Evolutionary conservation across 2,329 filamentous ascomycete genomes (phyloP).

Genomic region (Colletotrichum phormii): DNA sequence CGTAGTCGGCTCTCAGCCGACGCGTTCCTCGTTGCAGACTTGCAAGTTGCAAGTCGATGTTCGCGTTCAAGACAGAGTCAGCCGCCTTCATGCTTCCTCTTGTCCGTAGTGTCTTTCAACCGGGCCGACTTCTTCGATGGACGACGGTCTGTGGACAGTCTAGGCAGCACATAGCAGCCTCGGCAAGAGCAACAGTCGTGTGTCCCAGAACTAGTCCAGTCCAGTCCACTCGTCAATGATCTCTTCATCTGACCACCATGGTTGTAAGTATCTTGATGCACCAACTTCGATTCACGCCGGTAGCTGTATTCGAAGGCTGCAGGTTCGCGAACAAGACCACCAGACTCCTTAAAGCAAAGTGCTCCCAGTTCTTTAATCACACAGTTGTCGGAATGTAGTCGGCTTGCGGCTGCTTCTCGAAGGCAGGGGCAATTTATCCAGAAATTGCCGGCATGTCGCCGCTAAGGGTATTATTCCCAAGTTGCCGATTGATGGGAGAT

Average conservation of each 20-base stretch:
- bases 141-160: neutral
- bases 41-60: neutral
- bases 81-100: neutral
- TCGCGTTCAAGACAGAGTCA: neutral
- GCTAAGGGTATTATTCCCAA: neutral
- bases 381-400: slow-evolving; percentile 13
- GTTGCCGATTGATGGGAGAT: slow-evolving; percentile 10
- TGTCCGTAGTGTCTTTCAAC: no score
- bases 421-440: slow-evolving; percentile 25
- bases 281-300: neutral
- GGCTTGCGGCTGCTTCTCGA: slow-evolving; percentile 22
- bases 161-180: neutral
- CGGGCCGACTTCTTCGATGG: neutral
- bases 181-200: neutral
- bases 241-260: neutral
- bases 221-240: neutral
- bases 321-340: neutral
- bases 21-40: neutral
- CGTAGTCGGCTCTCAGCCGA: neutral
- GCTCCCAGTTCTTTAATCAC: neutral
- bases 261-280: neutral
- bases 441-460: slow-evolving; percentile 24
- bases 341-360: neutral
- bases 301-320: neutral
- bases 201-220: neutral